These are phyloP conservation scores for Fibroporia radiculosa DNA, from an alignment of 768 basidiomycete genomes.

Conservation along the genomic window DNA sequence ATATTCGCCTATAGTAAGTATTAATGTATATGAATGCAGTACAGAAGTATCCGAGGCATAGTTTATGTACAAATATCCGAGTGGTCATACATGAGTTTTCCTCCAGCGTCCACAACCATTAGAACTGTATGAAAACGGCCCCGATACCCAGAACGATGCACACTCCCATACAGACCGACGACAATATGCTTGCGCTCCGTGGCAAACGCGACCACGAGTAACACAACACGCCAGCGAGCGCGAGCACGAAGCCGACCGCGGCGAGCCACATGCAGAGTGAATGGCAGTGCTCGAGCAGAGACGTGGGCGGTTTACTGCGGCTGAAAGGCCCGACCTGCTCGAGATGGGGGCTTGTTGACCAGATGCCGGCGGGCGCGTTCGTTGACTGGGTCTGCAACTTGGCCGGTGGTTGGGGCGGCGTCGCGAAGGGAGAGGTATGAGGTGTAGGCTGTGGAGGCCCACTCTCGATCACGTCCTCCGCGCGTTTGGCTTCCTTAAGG, in stretches of 20 bases:
- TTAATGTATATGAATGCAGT: no score
- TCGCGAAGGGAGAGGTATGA: slow-evolving; percentile 20
- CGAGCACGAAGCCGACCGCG: slow-evolving; percentile 41
- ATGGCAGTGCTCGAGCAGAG: slow-evolving; percentile 43
- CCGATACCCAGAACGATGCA: slow-evolving; percentile 21
- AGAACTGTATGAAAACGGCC: slow-evolving; percentile 7
- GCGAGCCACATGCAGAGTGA: slow-evolving; percentile 40
- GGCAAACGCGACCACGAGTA: slow-evolving; percentile 46
- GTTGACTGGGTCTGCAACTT: no score
- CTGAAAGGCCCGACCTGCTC: slow-evolving; percentile 43
- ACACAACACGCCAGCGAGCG: slow-evolving; percentile 40
- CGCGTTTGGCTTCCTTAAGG: slow-evolving; percentile 42
- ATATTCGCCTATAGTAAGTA: no score
- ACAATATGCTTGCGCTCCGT: slow-evolving; percentile 35
- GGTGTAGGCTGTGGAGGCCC: slow-evolving; percentile 11
- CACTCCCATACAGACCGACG: slow-evolving; percentile 30
- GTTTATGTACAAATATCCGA: no score
- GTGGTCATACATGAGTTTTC: no score
- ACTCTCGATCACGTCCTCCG: slow-evolving; percentile 33
- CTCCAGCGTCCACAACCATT: neutral
- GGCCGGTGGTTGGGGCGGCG: slow-evolving; percentile 11
- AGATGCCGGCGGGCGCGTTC: slow-evolving; percentile 25
- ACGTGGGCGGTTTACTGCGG: slow-evolving; percentile 29
- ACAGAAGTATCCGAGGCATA: no score
- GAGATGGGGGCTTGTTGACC: slow-evolving; percentile 41